Evolutionary conservation across 2,329 filamentous ascomycete genomes (phyloP).

Genomic region (Nectriaceae sp.): DNA sequence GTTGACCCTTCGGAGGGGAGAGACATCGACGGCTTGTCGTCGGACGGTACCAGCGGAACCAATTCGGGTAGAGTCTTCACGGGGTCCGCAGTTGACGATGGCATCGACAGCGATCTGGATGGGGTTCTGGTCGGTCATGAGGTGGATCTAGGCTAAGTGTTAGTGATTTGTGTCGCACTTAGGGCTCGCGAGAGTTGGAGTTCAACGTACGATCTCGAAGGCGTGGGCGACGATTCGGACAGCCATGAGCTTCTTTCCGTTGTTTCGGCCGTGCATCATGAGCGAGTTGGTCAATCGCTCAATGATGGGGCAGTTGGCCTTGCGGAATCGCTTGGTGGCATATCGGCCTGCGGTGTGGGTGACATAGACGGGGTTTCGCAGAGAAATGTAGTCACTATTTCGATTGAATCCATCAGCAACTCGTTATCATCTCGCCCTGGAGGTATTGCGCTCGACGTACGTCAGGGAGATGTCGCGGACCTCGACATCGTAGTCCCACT

Average conservation of each 20-base stretch:
- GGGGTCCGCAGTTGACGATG: conserved; percentile 99
- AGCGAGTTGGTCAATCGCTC: conserved; percentile 99
- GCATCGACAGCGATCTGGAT: conserved; percentile 99
- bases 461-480: conserved; percentile 99
- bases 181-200: conserved; percentile 7
- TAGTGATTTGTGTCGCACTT: conserved; percentile 21
- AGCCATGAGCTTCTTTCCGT: conserved; percentile 99
- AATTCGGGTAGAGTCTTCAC: conserved; percentile 99
- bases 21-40: conserved; percentile 99
- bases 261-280: conserved; percentile 99
- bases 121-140: conserved; percentile 99
- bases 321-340: conserved; percentile 99
- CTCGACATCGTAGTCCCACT: conserved; percentile 98
- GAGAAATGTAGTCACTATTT: conserved; percentile 97
- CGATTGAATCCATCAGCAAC: conserved; percentile 36
- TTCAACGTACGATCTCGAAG: conserved; percentile 92
- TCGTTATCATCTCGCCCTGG: conserved; percentile 12
- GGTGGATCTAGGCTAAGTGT: conserved; percentile 76
- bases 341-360: conserved; percentile 98
- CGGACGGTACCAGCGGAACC: conserved; percentile 99
- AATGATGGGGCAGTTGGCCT: conserved; percentile 99
- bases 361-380: conserved; percentile 98
- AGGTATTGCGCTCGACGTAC: conserved; percentile 56
- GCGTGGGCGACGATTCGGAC: conserved; percentile 98
- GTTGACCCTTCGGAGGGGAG: conserved; percentile 98